Conservation (phyloP, 306 rosid species). For the Gastrolobium bilobum region DNA sequence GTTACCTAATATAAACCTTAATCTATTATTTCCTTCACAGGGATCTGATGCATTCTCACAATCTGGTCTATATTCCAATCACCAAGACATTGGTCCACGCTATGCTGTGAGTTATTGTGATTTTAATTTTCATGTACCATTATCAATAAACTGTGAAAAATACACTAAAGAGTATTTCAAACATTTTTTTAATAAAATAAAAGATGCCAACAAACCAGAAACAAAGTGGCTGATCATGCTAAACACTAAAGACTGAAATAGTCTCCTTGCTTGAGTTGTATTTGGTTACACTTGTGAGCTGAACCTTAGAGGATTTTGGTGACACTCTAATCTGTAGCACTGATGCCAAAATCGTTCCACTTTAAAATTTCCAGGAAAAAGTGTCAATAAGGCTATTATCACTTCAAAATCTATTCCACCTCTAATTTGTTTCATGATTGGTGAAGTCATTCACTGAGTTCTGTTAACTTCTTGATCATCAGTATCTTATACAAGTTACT, state of each 20-base stretch:
- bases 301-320: background rate
- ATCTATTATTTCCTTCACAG: conserved; percentile 55
- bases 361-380: background rate
- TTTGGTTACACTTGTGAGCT: conserved; percentile 20
- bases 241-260: background rate
- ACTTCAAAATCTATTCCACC: conserved; percentile 19
- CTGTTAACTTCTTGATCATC: background rate
- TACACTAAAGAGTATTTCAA: background rate
- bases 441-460: conserved; percentile 16
- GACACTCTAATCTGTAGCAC: background rate
- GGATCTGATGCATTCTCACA: conserved; percentile 96
- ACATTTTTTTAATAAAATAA: background rate
- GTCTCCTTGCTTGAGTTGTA: conserved; percentile 23
- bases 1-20: conserved; percentile 10
- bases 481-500: background rate
- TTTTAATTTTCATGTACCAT: conserved; percentile 8
- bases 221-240: conserved; percentile 12
- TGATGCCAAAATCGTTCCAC: conserved; percentile 7
- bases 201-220: background rate
- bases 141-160: conserved; percentile 10
- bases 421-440: conserved; percentile 30
- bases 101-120: conserved; percentile 82
- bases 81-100: conserved; percentile 97
- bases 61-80: conserved; percentile 93
- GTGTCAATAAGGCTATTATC: conserved; percentile 10